phyloP scores from a whole-genome alignment of 169 alveolate species.

The Plasmodium falciparum region DNA sequence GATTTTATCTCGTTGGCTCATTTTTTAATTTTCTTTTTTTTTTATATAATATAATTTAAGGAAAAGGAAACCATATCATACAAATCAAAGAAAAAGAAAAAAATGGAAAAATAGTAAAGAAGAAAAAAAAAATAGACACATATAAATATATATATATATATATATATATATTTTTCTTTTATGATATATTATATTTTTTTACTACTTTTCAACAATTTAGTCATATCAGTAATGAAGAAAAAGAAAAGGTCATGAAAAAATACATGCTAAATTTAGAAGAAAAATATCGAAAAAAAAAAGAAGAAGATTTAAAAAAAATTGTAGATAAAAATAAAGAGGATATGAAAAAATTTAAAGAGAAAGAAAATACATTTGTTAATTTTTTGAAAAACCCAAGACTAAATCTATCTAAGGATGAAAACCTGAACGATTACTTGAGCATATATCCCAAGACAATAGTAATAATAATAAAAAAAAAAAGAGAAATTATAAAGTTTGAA shows the following conservation, averaged over 20 bases:
- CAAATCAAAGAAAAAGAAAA: constrained; percentile 55
- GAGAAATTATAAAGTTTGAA: too few relatives aligned
- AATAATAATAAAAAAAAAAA: not conserved
- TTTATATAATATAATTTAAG: constrained; percentile 2
- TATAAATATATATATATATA: not conserved
- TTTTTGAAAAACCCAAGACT: constrained; percentile 73
- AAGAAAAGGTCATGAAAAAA: constrained; percentile 64
- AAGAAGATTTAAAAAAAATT: constrained; percentile 65
- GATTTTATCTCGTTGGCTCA: too few relatives aligned
- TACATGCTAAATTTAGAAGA: constrained; percentile 63
- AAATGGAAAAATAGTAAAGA: constrained; percentile 71
- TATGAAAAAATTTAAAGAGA: constrained; percentile 49
- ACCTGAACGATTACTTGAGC: constrained; percentile 55
- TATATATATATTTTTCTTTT: not conserved
- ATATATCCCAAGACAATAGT: constrained; percentile 49
- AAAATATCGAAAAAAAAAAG: constrained; percentile 64
- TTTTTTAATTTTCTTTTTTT: not conserved
- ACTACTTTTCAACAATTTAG: constrained; percentile 13
- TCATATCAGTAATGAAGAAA: constrained; percentile 53
- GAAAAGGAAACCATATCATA: constrained; percentile 66
- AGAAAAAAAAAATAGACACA: not conserved
- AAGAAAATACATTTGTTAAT: constrained; percentile 45
- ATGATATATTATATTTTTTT: constrained; percentile 13
- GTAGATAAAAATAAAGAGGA: constrained; percentile 58
- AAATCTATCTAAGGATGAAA: constrained; percentile 50